Evolutionary conservation across 768 basidiomycete species (phyloP).

Genomic region (Boletellus sp.): DNA sequence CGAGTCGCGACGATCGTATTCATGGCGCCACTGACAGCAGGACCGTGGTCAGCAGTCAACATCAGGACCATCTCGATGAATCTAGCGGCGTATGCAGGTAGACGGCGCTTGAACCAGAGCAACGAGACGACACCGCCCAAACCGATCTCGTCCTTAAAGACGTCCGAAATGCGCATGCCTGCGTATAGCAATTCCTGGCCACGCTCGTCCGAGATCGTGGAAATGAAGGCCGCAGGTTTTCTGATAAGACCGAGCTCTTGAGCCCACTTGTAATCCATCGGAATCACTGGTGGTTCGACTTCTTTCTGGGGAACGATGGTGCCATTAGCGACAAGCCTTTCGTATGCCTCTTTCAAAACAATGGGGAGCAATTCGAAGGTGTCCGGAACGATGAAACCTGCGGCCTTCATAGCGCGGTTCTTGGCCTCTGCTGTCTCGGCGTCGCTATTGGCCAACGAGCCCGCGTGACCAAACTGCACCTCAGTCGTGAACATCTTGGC

Average conservation of each 20-base stretch:
- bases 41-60: conserved; percentile 98
- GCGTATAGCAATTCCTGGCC: conserved; percentile 98
- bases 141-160: conserved; percentile 96
- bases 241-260: conserved; percentile 97
- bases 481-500: conserved; percentile 99
- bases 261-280: conserved; percentile 99
- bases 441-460: conserved; percentile 96
- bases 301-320: conserved; percentile 68
- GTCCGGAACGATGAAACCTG: conserved; percentile 94
- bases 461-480: conserved; percentile 99
- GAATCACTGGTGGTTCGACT: conserved; percentile 89
- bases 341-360: conserved; percentile 82
- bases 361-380: conserved; percentile 95
- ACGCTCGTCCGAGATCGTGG: conserved; percentile 98
- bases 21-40: conserved; percentile 98
- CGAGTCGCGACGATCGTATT: conserved; percentile 99
- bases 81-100: conserved; percentile 92
- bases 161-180: conserved; percentile 98
- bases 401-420: conserved; percentile 91
- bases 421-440: conserved; percentile 97
- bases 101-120: conserved; percentile 95
- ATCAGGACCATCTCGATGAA: conserved; percentile 99
- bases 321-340: conserved; percentile 69
- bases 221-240: conserved; percentile 98
- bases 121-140: conserved; percentile 94